Evolutionary conservation across 2,329 filamentous ascomycete genomes (phyloP).

Genomic region (Verticillium isaacii): DNA sequence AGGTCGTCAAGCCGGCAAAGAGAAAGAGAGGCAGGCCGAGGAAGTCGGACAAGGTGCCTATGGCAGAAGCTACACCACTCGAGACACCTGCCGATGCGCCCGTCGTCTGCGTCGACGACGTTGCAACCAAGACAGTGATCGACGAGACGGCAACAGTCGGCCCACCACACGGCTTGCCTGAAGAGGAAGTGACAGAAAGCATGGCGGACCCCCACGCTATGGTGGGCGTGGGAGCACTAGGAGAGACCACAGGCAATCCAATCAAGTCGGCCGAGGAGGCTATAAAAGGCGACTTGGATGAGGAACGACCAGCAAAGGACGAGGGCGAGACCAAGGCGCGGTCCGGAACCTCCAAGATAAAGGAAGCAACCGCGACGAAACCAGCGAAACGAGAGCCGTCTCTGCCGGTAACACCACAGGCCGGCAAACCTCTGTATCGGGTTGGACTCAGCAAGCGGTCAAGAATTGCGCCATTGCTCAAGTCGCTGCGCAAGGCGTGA

Average conservation of each 20-base stretch:
- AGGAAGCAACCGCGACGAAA: not conserved
- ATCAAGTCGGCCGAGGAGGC: not conserved
- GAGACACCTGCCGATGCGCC: not conserved
- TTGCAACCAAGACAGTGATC: not conserved
- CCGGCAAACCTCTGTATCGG: slow-evolving; percentile 37
- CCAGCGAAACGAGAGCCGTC: not conserved
- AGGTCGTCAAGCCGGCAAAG: slow-evolving; percentile 1
- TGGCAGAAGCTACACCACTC: slow-evolving; percentile 5
- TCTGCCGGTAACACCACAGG: slow-evolving; percentile 6
- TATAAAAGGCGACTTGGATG: not conserved
- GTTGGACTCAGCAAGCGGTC: slow-evolving; percentile 47
- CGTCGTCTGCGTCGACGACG: not conserved
- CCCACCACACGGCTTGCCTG: not conserved
- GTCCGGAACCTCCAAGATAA: too few relatives aligned
- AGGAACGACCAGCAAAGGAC: not conserved
- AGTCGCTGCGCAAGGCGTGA: slow-evolving; percentile 38
- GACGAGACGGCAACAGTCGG: not conserved
- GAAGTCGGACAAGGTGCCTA: slow-evolving; percentile 23
- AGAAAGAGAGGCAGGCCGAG: slow-evolving; percentile 36
- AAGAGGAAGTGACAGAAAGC: not conserved
- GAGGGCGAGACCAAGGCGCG: not conserved
- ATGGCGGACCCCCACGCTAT: not conserved
- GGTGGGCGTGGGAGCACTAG: not conserved
- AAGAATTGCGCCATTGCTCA: slow-evolving; percentile 46
- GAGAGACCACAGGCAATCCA: not conserved